A percentile compares a stretch with the other conserved stretches of the same genome.
phyloP scores from a whole-genome alignment of 805 yeast genomes.

The Pichia exigua region DNA sequence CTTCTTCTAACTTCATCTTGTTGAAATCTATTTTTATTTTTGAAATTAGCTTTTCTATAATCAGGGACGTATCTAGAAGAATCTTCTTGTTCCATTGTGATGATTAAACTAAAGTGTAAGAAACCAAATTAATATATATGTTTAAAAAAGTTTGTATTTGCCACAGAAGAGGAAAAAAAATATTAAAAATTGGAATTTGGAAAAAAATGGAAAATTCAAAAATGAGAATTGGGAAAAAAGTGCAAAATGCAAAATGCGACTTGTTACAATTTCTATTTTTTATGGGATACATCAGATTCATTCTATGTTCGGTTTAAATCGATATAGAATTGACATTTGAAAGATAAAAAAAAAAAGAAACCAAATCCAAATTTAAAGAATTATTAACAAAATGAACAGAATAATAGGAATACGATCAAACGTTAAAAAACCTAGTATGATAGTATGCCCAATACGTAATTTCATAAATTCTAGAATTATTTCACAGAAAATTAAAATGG shows the following conservation, averaged over 20 bases:
- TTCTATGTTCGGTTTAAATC: neutral
- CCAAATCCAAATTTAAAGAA: neutral
- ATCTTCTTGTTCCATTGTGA: conserved; percentile 57
- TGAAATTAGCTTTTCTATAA: conserved; percentile 93
- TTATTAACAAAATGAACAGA: neutral
- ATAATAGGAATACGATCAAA: neutral
- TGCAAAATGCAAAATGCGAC: neutral
- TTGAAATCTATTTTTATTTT: conserved; percentile 87
- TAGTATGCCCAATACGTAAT: neutral
- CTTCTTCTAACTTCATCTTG: conserved; percentile 97
- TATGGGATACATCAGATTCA: neutral
- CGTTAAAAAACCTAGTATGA: neutral
- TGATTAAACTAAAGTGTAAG: neutral
- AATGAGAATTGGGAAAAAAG: neutral
- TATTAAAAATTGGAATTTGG: neutral
- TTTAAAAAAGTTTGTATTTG: neutral
- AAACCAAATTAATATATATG: neutral
- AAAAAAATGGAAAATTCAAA: neutral
- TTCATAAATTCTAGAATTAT: neutral
- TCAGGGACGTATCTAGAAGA: conserved; percentile 90
- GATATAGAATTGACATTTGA: neutral
- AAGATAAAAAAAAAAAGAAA: neutral
- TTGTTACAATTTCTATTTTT: neutral
- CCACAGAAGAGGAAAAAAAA: neutral
- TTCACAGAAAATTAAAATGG: conserved; percentile 19